These are phyloP conservation scores for Eucalyptus regnans DNA, from an alignment of 345 rosid species.

Conservation along the genomic window DNA sequence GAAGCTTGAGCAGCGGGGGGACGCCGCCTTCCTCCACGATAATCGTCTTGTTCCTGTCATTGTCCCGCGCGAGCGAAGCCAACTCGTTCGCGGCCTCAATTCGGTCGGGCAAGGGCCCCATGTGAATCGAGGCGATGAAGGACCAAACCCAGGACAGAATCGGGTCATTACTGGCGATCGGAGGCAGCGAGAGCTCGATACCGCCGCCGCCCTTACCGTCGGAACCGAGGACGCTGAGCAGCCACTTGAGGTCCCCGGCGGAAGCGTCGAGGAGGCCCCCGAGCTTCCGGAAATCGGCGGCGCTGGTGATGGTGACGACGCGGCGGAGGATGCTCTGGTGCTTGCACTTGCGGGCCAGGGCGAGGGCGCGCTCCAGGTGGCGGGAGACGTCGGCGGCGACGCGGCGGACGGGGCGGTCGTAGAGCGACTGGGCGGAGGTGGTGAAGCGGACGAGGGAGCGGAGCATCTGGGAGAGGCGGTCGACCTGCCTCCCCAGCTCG, in stretches of 20 bases:
- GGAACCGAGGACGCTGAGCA: background rate
- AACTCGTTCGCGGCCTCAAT: constrained; percentile 13
- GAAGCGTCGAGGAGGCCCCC: background rate
- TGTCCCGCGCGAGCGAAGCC: constrained; percentile 13
- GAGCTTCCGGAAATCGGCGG: constrained; percentile 3
- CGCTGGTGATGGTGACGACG: constrained; percentile 7
- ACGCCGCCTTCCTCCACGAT: constrained; percentile 17
- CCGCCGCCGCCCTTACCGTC: background rate
- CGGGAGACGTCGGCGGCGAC: constrained; percentile 5
- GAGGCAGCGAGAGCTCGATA: constrained; percentile 4
- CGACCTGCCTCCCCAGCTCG: constrained; percentile 44
- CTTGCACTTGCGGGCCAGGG: constrained; percentile 2
- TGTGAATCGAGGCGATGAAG: constrained; percentile 5
- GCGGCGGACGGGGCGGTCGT: constrained; percentile 7
- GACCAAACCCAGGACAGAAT: constrained; percentile 17
- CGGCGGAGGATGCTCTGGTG: background rate
- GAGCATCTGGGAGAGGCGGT: constrained; percentile 60
- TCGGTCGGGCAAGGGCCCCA: constrained; percentile 8
- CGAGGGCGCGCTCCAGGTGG: constrained; percentile 3
- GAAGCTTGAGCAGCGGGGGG: background rate
- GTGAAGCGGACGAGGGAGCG: constrained; percentile 42
- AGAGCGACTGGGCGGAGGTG: background rate
- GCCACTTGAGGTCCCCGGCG: constrained; percentile 5
- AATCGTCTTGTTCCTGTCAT: constrained; percentile 11
- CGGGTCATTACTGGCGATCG: constrained; percentile 17